A percentile compares a stretch with the other conserved stretches of the same genome.
These are phyloP conservation scores for baker's yeast (Saccharomyces cerevisiae) DNA, from an alignment of 805 yeast genomes.

Conservation along the genomic window DNA sequence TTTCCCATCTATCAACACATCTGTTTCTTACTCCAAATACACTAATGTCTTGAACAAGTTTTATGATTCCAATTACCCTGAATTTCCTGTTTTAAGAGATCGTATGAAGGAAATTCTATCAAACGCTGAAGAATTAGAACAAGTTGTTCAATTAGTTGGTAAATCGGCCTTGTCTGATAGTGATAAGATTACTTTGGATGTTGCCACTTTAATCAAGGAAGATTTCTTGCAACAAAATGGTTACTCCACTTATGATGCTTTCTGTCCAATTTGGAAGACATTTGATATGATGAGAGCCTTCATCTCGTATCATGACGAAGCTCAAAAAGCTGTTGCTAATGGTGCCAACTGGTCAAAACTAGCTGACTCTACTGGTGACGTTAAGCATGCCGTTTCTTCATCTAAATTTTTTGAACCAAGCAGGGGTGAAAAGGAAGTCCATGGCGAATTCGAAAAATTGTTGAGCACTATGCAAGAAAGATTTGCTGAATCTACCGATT, in stretches of 20 bases:
- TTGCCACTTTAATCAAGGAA: constrained; percentile 83
- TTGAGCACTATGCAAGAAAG: constrained; percentile 71
- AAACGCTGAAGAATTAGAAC: constrained; percentile 96
- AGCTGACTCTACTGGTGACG: constrained; percentile 80
- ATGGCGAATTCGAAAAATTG: constrained; percentile 69
- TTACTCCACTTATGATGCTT: constrained; percentile 94
- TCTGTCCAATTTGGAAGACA: constrained; percentile 99
- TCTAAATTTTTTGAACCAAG: constrained; percentile 95
- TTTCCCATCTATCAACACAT: constrained; percentile 96
- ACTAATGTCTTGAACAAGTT: constrained; percentile 77
- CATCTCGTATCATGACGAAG: constrained; percentile 87
- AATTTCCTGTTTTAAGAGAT: constrained; percentile 83
- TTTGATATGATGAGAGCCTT: constrained; percentile 96
- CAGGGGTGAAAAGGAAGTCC: constrained; percentile 73
- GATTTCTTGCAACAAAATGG: constrained; percentile 99
- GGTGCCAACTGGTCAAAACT: constrained; percentile 95
- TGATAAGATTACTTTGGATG: constrained; percentile 94
- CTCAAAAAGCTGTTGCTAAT: constrained; percentile 89
- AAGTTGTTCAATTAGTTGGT: constrained; percentile 98
- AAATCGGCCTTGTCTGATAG: constrained; percentile 94
- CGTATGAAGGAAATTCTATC: constrained; percentile 90
- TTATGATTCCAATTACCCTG: constrained; percentile 81
- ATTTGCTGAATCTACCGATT: constrained; percentile 93
- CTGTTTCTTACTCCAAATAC: constrained; percentile 94
- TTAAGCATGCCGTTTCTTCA: constrained; percentile 87